Evolutionary conservation across 1,284 basidiomycete species (phyloP).

Genomic region (Cryptococcus maquisensis): DNA sequence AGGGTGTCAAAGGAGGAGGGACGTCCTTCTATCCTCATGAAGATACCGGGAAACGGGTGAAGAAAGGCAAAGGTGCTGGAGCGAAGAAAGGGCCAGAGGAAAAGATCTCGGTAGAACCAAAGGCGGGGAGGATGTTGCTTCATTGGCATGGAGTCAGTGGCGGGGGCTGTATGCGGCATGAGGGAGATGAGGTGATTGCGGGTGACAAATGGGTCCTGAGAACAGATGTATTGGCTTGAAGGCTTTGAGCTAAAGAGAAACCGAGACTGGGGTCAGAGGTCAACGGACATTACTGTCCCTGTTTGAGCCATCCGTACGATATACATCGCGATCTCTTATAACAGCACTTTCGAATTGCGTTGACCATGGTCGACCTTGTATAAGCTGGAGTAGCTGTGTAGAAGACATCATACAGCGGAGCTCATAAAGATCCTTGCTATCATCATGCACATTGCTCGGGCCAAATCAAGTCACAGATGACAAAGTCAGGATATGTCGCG

Average conservation of each 20-base stretch:
- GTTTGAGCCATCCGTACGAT: too few relatives aligned
- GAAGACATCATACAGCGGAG: too few relatives aligned
- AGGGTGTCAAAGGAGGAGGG: slow-evolving; percentile 71
- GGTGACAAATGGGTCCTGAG: slow-evolving; percentile 73
- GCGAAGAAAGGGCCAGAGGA: slow-evolving; percentile 41
- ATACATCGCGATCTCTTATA: too few relatives aligned
- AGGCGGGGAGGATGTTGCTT: slow-evolving; percentile 64
- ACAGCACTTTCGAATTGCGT: too few relatives aligned
- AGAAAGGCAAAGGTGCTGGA: neutral
- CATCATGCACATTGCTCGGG: too few relatives aligned
- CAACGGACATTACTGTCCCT: too few relatives aligned
- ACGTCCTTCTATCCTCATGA: slow-evolving; percentile 62
- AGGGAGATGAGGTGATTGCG: slow-evolving; percentile 62
- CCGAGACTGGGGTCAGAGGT: too few relatives aligned
- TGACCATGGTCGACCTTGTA: too few relatives aligned
- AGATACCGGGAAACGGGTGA: slow-evolving; percentile 17
- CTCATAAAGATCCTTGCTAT: too few relatives aligned
- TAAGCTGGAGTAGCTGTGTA: too few relatives aligned
- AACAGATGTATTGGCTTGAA: slow-evolving; percentile 61
- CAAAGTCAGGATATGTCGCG: too few relatives aligned
- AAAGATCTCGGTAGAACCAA: slow-evolving; percentile 59
- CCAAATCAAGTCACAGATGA: too few relatives aligned
- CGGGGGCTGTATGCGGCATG: slow-evolving; percentile 69
- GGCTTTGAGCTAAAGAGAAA: neutral
- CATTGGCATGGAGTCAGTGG: slow-evolving; percentile 70